Conservation (phyloP, 441 rosid genomes). For the Adansonia madagascariensis region DNA sequence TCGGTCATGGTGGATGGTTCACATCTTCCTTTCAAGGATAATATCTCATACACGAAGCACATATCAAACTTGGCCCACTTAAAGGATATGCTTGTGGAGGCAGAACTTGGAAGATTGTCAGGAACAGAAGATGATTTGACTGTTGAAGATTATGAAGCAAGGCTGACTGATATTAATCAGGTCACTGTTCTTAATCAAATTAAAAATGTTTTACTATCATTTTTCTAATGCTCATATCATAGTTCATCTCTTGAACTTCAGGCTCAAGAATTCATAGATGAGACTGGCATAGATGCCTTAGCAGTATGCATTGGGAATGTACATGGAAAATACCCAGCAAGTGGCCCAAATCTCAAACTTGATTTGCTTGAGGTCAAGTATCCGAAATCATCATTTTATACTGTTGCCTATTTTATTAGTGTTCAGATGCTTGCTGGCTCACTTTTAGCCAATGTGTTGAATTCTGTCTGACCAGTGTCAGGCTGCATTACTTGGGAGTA, state of each 20-base stretch:
- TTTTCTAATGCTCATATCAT: conserved; percentile 24
- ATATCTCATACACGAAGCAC: conserved; percentile 68
- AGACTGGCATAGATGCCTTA: conserved; percentile 88
- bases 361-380: conserved; percentile 78
- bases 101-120: conserved; percentile 91
- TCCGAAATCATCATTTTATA: conserved; percentile 17
- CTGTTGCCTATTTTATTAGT: conserved; percentile 6
- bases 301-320: conserved; percentile 98
- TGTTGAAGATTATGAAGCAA: conserved; percentile 91
- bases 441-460: conserved; percentile 11
- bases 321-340: conserved; percentile 91
- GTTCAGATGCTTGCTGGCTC: not conserved
- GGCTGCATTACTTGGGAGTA: conserved; percentile 19
- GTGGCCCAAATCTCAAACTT: conserved; percentile 86
- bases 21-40: conserved; percentile 80
- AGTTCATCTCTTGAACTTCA: conserved; percentile 42
- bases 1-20: conserved; percentile 98
- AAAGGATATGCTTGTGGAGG: conserved; percentile 79
- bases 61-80: conserved; percentile 71
- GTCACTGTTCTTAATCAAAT: conserved; percentile 35
- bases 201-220: conserved; percentile 21
- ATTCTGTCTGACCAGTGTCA: conserved; percentile 15
- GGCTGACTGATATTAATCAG: conserved; percentile 82
- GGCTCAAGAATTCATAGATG: conserved; percentile 83
- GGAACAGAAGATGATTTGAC: conserved; percentile 98